Evolutionary conservation across 768 basidiomycete genomes (phyloP).

Genomic region (Auriscalpium microsporum): DNA sequence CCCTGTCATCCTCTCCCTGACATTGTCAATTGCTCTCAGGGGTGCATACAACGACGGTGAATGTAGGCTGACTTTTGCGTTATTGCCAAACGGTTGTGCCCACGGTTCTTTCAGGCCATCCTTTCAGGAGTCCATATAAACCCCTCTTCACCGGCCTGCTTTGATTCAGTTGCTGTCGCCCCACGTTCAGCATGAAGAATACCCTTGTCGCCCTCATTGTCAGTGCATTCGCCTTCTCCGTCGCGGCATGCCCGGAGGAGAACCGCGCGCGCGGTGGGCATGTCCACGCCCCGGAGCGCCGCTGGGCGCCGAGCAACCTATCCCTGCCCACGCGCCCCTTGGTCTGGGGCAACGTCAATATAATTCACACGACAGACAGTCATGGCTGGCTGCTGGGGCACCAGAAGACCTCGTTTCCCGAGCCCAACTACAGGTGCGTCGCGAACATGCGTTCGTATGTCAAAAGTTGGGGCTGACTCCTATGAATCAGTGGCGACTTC

Average conservation of each 20-base stretch:
- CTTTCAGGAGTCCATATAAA: too few relatives aligned
- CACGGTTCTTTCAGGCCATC: too few relatives aligned
- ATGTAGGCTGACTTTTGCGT: too few relatives aligned
- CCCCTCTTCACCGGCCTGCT: too few relatives aligned
- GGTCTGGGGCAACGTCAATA: conserved; percentile 84
- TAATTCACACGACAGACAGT: conserved; percentile 80
- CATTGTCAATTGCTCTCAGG: too few relatives aligned
- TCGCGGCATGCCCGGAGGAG: background rate
- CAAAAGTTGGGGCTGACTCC: background rate
- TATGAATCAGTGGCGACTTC: conserved; percentile 39
- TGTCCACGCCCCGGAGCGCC: conserved; percentile 7
- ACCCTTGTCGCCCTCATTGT: background rate
- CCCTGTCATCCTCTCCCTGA: too few relatives aligned
- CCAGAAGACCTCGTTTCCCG: conserved; percentile 62
- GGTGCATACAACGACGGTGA: too few relatives aligned
- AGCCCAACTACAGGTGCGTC: conserved; percentile 62
- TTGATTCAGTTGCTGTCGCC: background rate
- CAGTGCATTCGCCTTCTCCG: background rate
- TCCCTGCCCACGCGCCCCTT: conserved; percentile 59
- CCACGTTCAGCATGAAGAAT: background rate
- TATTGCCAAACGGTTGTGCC: too few relatives aligned
- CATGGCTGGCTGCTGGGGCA: conserved; percentile 82
- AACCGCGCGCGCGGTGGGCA: background rate
- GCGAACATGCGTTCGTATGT: background rate
- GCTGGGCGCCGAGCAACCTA: conserved; percentile 30